phyloP scores from a whole-genome alignment of 495 filamentous ascomycete species.

The Staphylotrichum tortipilum region DNA sequence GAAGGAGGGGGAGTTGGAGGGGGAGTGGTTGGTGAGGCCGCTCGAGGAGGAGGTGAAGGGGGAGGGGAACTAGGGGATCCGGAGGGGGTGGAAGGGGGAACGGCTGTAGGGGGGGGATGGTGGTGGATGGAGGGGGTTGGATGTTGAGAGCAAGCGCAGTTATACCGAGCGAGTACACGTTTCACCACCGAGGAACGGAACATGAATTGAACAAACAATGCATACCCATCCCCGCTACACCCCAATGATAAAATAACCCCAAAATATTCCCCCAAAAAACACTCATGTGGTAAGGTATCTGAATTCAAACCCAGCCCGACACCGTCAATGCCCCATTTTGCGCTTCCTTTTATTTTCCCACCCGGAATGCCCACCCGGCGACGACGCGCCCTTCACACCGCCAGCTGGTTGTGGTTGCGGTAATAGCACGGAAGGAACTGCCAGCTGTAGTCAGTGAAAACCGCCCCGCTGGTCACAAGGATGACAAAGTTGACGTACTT shows the following conservation, averaged over 20 bases:
- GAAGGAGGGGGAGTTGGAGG: constrained; percentile 27
- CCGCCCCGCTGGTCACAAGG: neutral
- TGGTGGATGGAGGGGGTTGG: neutral
- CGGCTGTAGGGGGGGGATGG: neutral
- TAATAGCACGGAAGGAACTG: constrained; percentile 48
- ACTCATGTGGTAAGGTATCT: constrained; percentile 2
- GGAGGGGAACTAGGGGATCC: neutral
- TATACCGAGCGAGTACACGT: neutral
- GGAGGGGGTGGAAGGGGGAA: neutral
- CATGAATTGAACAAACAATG: neutral
- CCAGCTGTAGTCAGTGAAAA: constrained; percentile 3
- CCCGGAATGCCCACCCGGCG: constrained; percentile 3
- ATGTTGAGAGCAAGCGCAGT: neutral
- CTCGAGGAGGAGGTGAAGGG: neutral
- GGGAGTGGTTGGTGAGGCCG: constrained; percentile 31
- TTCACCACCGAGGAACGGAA: neutral
- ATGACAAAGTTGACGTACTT: constrained; percentile 37
- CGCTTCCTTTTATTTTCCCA: constrained; percentile 2
- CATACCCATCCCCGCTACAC: neutral
- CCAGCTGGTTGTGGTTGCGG: constrained; percentile 39
- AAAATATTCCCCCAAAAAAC: neutral
- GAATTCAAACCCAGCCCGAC: neutral
- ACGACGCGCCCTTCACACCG: constrained; percentile 25
- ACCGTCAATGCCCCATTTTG: constrained; percentile 7
- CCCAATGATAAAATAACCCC: neutral